Conservation (phyloP, 1,284 basidiomycete genomes). For the Somion occarium region DNA sequence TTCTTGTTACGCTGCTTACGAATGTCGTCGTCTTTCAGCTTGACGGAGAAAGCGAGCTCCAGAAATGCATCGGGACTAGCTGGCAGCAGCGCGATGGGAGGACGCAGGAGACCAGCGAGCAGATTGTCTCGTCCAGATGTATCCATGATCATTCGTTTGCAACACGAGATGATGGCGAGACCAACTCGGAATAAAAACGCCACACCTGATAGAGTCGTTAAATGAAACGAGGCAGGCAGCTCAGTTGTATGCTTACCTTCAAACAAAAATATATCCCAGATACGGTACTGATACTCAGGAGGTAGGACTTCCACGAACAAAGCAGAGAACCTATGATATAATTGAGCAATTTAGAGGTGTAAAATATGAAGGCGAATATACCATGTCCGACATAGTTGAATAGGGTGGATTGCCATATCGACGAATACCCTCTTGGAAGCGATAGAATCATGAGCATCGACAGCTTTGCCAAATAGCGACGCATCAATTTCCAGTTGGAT, state of each 20-base stretch:
- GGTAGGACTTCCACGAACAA: constrained; percentile 81
- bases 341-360: neutral
- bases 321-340: constrained; percentile 53
- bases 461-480: constrained; percentile 67
- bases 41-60: constrained; percentile 49
- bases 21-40: constrained; percentile 80
- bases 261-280: constrained; percentile 87
- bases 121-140: constrained; percentile 43
- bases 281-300: constrained; percentile 66
- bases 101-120: constrained; percentile 47
- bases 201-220: constrained; percentile 46
- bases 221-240: neutral
- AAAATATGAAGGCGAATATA: constrained; percentile 24
- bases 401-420: constrained; percentile 54
- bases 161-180: constrained; percentile 67
- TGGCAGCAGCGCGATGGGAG: constrained; percentile 49
- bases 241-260: constrained; percentile 53
- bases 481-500: constrained; percentile 80
- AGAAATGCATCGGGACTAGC: constrained; percentile 60
- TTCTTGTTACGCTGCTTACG: constrained; percentile 66
- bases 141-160: constrained; percentile 56
- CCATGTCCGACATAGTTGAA: constrained; percentile 59
- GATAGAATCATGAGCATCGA: constrained; percentile 64
- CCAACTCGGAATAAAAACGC: constrained; percentile 79
- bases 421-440: constrained; percentile 67